Evolutionary conservation across 2,329 filamentous ascomycete genomes (phyloP).

Genomic region (Microsporum canis): DNA sequence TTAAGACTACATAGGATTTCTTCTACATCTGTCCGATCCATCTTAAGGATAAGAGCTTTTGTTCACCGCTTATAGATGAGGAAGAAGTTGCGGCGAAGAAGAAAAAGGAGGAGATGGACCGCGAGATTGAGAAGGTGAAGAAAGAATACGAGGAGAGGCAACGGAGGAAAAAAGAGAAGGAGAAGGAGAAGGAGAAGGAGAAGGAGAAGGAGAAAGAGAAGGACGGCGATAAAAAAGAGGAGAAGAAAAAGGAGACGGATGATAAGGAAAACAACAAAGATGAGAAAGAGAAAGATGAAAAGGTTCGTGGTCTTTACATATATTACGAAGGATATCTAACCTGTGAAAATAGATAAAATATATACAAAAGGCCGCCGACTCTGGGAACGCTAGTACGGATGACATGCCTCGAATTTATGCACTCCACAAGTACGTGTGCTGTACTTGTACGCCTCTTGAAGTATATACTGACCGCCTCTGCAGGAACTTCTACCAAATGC

Average conservation of each 20-base stretch:
- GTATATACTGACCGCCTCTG: background rate
- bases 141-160: slow-evolving; percentile 63
- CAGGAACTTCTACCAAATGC: slow-evolving; percentile 77
- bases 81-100: slow-evolving; percentile 33
- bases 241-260: slow-evolving; percentile 35
- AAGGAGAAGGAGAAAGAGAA: slow-evolving; percentile 41
- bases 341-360: slow-evolving; percentile 32
- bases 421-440: slow-evolving; percentile 57
- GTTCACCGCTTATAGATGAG: slow-evolving; percentile 43
- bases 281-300: slow-evolving; percentile 43
- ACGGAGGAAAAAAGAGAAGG: slow-evolving; percentile 55
- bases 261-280: slow-evolving; percentile 31
- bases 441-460: background rate
- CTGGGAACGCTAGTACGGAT: slow-evolving; percentile 35
- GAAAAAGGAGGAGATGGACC: slow-evolving; percentile 34
- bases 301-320: slow-evolving; percentile 29
- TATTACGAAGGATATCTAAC: background rate
- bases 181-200: slow-evolving; percentile 38
- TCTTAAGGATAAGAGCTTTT: slow-evolving; percentile 73
- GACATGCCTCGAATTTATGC: slow-evolving; percentile 71
- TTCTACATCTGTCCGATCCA: slow-evolving; percentile 84
- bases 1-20: slow-evolving; percentile 50
- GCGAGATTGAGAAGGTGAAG: slow-evolving; percentile 38
- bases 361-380: slow-evolving; percentile 35
- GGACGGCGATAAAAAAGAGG: slow-evolving; percentile 37